Evolutionary conservation across 2,329 filamentous ascomycete genomes (phyloP).

Genomic region (Cytospora piceicola): DNA sequence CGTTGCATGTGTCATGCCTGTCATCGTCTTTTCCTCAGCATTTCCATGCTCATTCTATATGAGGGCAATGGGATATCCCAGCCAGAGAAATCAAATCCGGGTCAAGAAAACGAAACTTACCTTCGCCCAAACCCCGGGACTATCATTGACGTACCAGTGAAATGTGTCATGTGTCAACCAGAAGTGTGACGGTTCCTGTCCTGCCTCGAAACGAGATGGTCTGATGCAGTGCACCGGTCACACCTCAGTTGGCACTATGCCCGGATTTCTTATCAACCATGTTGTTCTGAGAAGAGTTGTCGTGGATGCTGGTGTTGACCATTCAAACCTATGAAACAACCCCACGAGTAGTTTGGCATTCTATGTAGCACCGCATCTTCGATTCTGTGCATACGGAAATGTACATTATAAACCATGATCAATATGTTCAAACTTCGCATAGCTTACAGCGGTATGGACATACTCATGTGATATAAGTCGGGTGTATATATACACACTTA

Average conservation of each 20-base stretch:
- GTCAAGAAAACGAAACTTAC: background rate
- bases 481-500: background rate
- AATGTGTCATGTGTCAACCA: background rate
- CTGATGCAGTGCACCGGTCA: slow-evolving; percentile 13
- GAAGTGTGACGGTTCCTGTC: background rate
- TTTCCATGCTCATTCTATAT: background rate
- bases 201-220: slow-evolving; percentile 23
- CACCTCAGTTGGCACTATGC: background rate
- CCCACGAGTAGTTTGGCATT: background rate
- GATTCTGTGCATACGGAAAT: background rate
- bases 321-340: background rate
- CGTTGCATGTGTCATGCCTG: background rate
- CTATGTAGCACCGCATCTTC: background rate
- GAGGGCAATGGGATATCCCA: too few species aligned
- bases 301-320: too few species aligned
- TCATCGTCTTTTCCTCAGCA: background rate
- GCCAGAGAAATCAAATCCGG: too few species aligned
- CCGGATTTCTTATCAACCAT: background rate
- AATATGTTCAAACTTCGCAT: background rate
- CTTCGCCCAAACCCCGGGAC: background rate
- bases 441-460: background rate
- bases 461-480: background rate
- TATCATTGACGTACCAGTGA: background rate
- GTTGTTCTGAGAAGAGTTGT: background rate
- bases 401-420: background rate